A percentile compares a stretch with the other conserved stretches of the same genome.
These are phyloP conservation scores for Ascochyta lentis DNA, from an alignment of 2,329 filamentous ascomycete species.

Conservation along the genomic window DNA sequence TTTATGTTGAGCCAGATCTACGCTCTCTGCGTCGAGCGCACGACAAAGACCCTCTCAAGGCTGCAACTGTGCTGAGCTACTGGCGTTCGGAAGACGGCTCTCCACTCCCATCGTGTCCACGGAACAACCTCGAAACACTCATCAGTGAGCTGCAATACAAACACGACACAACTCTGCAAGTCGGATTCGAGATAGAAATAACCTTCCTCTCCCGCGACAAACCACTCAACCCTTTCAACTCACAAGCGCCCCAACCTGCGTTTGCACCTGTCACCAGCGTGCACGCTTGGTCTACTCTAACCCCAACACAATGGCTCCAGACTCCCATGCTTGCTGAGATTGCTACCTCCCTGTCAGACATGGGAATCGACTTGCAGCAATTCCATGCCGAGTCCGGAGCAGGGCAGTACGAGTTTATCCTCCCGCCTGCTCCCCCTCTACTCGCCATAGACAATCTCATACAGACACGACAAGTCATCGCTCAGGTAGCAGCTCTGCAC, in stretches of 20 bases:
- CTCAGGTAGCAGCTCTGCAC: constrained; percentile 66
- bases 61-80: constrained; percentile 71
- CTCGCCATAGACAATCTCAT: constrained; percentile 75
- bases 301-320: constrained; percentile 67
- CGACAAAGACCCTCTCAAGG: constrained; percentile 54
- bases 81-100: constrained; percentile 66
- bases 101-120: constrained; percentile 66
- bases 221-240: constrained; percentile 22
- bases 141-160: constrained; percentile 60
- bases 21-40: constrained; percentile 63
- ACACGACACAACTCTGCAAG: constrained; percentile 63
- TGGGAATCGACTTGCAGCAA: constrained; percentile 72
- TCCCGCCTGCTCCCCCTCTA: constrained; percentile 68
- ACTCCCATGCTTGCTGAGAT: constrained; percentile 70
- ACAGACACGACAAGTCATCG: constrained; percentile 73
- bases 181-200: constrained; percentile 86
- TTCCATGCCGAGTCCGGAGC: constrained; percentile 76
- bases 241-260: constrained; percentile 21
- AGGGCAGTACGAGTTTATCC: constrained; percentile 79
- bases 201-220: constrained; percentile 66
- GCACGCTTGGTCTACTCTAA: constrained; percentile 75
- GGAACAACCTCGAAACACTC: constrained; percentile 53
- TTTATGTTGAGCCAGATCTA: constrained; percentile 71
- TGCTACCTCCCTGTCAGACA: constrained; percentile 62
- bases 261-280: constrained; percentile 62